Evolutionary conservation across 768 basidiomycete species (phyloP).

Genomic region (Collybia mongolica): DNA sequence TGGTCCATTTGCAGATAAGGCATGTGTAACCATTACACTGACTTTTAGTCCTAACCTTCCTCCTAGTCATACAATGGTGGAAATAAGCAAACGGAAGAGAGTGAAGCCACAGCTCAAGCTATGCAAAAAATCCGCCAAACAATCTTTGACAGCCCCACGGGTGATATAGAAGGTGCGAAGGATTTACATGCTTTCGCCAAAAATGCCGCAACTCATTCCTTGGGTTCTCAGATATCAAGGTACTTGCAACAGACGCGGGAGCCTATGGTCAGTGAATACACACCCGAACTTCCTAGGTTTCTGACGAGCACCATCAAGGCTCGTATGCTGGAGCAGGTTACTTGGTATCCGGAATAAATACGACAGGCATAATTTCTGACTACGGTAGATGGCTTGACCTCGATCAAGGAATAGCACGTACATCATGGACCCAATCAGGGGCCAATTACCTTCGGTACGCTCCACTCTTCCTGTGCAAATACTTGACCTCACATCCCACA

Average conservation of each 20-base stretch:
- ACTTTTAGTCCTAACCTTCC: not conserved
- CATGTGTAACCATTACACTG: conserved; percentile 24
- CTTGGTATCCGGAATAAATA: conserved; percentile 48
- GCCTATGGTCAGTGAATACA: conserved; percentile 51
- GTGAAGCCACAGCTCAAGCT: conserved; percentile 37
- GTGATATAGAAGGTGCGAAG: conserved; percentile 54
- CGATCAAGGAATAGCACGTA: conserved; percentile 56
- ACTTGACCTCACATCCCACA: not conserved
- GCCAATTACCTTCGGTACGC: conserved; percentile 48
- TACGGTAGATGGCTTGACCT: conserved; percentile 72
- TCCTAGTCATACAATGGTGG: conserved; percentile 67
- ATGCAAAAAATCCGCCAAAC: conserved; percentile 53
- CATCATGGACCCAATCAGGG: conserved; percentile 58
- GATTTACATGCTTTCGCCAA: not conserved
- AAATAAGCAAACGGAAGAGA: conserved; percentile 51
- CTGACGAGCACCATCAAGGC: conserved; percentile 35
- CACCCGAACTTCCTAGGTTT: not conserved
- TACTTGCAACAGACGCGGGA: conserved; percentile 51
- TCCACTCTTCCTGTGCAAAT: not conserved
- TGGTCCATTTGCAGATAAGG: conserved; percentile 66
- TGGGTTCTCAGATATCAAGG: conserved; percentile 45
- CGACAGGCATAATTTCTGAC: conserved; percentile 35
- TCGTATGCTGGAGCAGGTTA: conserved; percentile 69
- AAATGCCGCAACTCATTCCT: conserved; percentile 1
- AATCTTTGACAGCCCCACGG: conserved; percentile 58